Evolutionary conservation across 2,329 filamentous ascomycete species (phyloP).

Genomic region (Lasiodiplodia citricola): DNA sequence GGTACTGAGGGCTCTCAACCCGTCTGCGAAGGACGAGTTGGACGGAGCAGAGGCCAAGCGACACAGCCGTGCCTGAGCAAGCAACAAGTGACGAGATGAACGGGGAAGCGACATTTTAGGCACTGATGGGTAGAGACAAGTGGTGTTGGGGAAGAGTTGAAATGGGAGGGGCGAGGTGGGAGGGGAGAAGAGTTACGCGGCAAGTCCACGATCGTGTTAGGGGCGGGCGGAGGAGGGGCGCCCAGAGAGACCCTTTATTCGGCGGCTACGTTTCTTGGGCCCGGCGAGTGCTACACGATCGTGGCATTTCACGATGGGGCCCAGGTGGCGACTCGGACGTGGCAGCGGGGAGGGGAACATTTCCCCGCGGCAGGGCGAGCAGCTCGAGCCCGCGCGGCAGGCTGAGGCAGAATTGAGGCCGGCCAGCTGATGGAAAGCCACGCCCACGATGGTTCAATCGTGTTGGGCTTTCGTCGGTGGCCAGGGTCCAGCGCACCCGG

Average conservation of each 20-base stretch:
- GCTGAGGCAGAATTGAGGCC: background rate
- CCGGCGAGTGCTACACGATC: conserved; percentile 4
- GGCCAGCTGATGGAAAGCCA: conserved; percentile 7
- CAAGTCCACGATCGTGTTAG: background rate
- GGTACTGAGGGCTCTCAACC: background rate
- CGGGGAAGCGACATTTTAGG: background rate
- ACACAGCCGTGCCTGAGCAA: background rate
- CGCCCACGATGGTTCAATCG: conserved; percentile 13
- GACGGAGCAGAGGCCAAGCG: background rate
- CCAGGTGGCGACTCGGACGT: conserved; percentile 11
- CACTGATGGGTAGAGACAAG: background rate
- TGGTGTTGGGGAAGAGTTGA: no score
- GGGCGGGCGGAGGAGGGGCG: background rate
- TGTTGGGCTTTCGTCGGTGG: background rate
- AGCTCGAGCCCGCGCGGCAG: background rate
- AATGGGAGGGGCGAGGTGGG: background rate
- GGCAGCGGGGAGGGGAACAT: background rate
- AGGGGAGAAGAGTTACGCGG: background rate
- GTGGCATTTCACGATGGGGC: conserved; percentile 8
- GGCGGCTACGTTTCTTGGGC: background rate
- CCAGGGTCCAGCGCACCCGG: conserved; percentile 1
- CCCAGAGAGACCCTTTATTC: background rate
- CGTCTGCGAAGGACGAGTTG: background rate
- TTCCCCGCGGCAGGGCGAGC: background rate
- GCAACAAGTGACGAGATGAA: background rate